Base-by-base conservation (phyloP, 352 stramenopile genomes). In the Globisporangium spinosum region DNA sequence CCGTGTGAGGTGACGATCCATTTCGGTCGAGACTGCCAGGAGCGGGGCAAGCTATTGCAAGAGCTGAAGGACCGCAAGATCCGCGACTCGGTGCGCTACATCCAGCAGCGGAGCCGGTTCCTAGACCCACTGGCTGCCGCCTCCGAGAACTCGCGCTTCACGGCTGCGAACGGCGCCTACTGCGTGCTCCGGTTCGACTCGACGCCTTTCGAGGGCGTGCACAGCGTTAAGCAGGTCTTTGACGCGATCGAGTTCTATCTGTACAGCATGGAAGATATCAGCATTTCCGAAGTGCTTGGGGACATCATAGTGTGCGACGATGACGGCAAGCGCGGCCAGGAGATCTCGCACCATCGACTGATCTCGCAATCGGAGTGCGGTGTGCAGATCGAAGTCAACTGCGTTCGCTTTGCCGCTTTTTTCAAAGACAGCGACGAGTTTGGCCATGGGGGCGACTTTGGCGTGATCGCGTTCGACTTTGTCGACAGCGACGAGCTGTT, bases 301-400 rank as follows among this genome's bases (percentile, higher is more conserved):
- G 35, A 63, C 22, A 49, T 63, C 22, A 63, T 22, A 1, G 29
- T 63, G n/a, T 13, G 35, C 25, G 45, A 57, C 9, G 60, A 40
- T 29, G 45, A 57, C 5, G 43, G 22, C 15, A 15, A 35, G 2
- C 60, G 47, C 27, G 5, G 29, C 0, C 22, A 68, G 8, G 63
- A 35, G 7, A 20, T 64, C 17, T 45, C 20, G 2, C 32, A 69
- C 9, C 58, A 22, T 17, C 64, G 64, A 3, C 15, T 69, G 13
- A 17, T 63, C 13, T 51, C 54, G 17, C 55, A 27, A 15, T 15
- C 58, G 53, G 17, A 12, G 13, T 9, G 20, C 23, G 64, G 32
- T 10, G 40, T 62, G 17, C 55, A 56, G 53, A 29, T 69, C 17
- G 64, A 69, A 25, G 49, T 38, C 13, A 69, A 63, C 32, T 53